Evolutionary conservation across 768 basidiomycete species (phyloP), one percentile per base, ranked within the genome.

Genomic region (Phylloporus sp.): DNA sequence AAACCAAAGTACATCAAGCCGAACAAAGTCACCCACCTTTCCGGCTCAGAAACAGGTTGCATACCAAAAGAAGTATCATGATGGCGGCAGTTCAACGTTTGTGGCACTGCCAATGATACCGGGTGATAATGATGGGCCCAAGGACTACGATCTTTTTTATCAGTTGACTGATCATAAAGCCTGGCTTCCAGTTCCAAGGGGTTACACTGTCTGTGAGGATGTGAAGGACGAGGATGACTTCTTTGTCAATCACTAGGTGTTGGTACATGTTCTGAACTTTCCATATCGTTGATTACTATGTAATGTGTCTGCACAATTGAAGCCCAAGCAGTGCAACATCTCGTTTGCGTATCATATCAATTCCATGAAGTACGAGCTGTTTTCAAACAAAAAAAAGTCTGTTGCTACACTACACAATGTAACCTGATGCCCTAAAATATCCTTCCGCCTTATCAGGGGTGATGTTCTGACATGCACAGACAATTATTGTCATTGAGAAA

Each of bases 401-500:
- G n/a, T n/a, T n/a, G n/a, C n/a, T 11, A 28, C 7, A 13, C 27
- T 43, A 44, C 2, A 32, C 28, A 3, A 49, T 49, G 9, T 50
- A 50, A 10, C 49, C 24, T 0, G 21, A 50, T 42, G 40, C 29
- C 5, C 21, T 4, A 29, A 46, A 50, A 28, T 46, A 50, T 1
- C 24, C 45, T 23, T 21, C 37, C 2, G 37, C 48, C n/a, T 49
- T 49, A 6, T 49, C 32, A 0, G 9, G 21, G 1, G 29, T 49
- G 26, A 49, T 44, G 9, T 15, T 49, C 34, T 49, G 48, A 35
- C 44, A 45, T 8, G 44, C 28, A 14, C 10, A n/a, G 10, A 5
- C 17, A 8, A 48, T 48, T 1, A 4, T 13, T 4, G 40, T 48
- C 17, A 46, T 26, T 2, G 23, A 32, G 6, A 32, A 31, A 14